Base-by-base conservation (phyloP, 202 grass and related monocot genomes). In the Brachypodium distachyon region DNA sequence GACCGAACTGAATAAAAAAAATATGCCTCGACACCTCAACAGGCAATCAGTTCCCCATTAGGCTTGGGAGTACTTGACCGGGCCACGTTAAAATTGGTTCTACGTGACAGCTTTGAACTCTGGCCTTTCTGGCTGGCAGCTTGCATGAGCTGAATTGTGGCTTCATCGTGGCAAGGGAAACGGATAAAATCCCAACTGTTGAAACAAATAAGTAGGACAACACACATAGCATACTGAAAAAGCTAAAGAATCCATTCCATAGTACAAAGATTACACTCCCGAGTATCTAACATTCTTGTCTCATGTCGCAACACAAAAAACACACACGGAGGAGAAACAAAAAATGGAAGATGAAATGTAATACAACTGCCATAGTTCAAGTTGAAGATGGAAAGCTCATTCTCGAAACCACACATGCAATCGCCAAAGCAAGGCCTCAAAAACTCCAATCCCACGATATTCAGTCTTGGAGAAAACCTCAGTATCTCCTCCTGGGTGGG, bases 401-500 rank as follows among this genome's bases (percentile, higher is more conserved):
- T 19, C 9, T 5, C 11, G 22, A 40, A 53, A 53, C 75, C 66
- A 28, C 21, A 39, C 2, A 10, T 0, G 9, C 51, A 52, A 65
- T 52, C 22, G 0, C 19, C 19, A 39, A 65, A 28, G 14, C 46
- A 63, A 26, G 52, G 23, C 17, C 22, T 29, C 4, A 12, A 40
- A 50, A 34, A 33, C 58, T 2, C 56, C 7, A 34, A 6, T 7
- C n/a, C n/a, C n/a, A n/a, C n/a, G n/a, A n/a, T n/a, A n/a, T n/a
- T n/a, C n/a, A n/a, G n/a, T n/a, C n/a, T n/a, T 47, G 70, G 34
- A 67, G 50, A 51, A 70, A 54, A 49, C 67, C 13, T 87, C 58
- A 91, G 32, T 88, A 63, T 59, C 82, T 88, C 77, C 82, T 85
- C 78, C 74, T 88, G 16, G 85, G 73, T 40, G 85, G 89, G 75